Conservation (phyloP, 331 rosid species). For the Malus hybrid region DNA sequence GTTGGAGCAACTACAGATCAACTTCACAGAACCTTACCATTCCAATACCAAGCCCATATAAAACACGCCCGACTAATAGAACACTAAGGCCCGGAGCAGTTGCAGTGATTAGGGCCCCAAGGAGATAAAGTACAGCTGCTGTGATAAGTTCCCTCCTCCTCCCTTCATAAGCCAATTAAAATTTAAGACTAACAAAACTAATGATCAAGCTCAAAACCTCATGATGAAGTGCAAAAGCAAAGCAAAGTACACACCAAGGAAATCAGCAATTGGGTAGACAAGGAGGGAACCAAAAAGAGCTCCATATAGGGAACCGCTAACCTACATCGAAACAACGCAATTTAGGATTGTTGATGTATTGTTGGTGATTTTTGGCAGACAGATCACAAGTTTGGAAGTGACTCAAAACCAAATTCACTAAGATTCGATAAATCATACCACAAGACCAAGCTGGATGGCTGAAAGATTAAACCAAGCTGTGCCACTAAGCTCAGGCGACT, state of each 20-base stretch:
- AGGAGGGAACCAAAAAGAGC: conserved; percentile 89
- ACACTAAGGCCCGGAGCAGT: conserved; percentile 60
- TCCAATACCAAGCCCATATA: conserved; percentile 95
- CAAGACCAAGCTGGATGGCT: conserved; percentile 84
- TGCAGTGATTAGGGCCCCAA: conserved; percentile 65
- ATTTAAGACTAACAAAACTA: conserved; percentile 15
- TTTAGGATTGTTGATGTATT: background rate
- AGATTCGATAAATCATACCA: conserved; percentile 45
- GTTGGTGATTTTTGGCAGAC: background rate
- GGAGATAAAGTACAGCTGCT: conserved; percentile 56
- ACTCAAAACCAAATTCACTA: conserved; percentile 4
- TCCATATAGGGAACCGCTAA: conserved; percentile 91
- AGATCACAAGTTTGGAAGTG: conserved; percentile 4
- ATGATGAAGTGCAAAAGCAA: conserved; percentile 13
- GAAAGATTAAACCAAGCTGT: conserved; percentile 74
- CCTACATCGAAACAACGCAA: conserved; percentile 32
- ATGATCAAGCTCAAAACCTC: conserved; percentile 6
- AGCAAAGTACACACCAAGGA: conserved; percentile 59
- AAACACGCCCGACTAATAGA: conserved; percentile 77
- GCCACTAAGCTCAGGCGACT: conserved; percentile 94
- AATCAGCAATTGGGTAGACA: conserved; percentile 75
- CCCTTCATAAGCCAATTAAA: conserved; percentile 35
- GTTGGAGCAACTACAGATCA: background rate
- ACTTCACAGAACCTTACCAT: conserved; percentile 47
- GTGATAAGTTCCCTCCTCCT: conserved; percentile 73